Conservation (phyloP, 2,329 filamentous ascomycete species). For the Hypoxylon rubiginosum region DNA sequence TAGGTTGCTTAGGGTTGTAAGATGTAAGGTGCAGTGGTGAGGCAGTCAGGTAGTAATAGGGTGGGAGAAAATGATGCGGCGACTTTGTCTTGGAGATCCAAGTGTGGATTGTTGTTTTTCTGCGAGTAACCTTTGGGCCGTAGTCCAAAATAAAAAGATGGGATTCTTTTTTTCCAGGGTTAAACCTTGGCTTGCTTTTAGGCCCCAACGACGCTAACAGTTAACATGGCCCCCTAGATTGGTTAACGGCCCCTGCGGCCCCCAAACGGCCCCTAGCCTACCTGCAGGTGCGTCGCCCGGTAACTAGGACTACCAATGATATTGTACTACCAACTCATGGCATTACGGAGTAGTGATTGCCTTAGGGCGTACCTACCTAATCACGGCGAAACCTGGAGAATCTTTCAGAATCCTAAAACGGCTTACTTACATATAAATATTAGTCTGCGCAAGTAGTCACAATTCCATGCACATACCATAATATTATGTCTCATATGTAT, state of each 20-base stretch:
- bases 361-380: too few species aligned
- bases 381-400: slow-evolving; percentile 35
- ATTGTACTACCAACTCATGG: neutral
- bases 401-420: slow-evolving; percentile 23
- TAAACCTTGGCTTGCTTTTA: neutral
- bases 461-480: neutral
- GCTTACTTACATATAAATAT: neutral
- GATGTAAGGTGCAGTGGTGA: slow-evolving; percentile 9
- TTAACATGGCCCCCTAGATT: neutral
- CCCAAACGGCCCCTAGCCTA: neutral
- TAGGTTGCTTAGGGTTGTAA: slow-evolving; percentile 15
- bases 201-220: neutral
- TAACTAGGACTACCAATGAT: neutral
- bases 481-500: neutral
- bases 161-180: neutral
- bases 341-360: neutral
- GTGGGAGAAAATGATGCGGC: slow-evolving; percentile 17
- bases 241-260: neutral
- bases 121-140: neutral
- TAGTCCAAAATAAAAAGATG: neutral
- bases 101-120: slow-evolving; percentile 2
- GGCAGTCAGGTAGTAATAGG: slow-evolving; percentile 6
- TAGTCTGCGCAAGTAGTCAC: neutral
- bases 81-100: slow-evolving; percentile 10
- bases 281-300: neutral